phyloP scores from a whole-genome alignment of 495 filamentous ascomycete genomes.

The Patellaria atrata region DNA sequence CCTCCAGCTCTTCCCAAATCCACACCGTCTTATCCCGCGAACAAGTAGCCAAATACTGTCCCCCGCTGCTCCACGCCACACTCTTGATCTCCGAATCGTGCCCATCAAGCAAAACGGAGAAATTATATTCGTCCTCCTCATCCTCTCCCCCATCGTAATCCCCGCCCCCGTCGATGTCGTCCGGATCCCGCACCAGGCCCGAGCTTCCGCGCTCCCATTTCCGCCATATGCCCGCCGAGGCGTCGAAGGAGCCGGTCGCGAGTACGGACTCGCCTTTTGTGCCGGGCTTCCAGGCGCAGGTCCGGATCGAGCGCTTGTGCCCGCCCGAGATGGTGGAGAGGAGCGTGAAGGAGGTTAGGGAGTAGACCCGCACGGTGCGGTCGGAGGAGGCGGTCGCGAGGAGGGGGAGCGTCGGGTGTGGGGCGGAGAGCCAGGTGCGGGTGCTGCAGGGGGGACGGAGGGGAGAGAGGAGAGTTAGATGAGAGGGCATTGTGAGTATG shows the following conservation, averaged over 20 bases:
- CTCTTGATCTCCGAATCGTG: constrained; percentile 90
- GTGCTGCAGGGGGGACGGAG: constrained; percentile 54
- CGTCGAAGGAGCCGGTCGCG: constrained; percentile 86
- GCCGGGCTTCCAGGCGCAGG: constrained; percentile 69
- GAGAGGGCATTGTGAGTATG: no score
- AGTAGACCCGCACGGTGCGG: constrained; percentile 78
- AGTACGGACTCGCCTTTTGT: constrained; percentile 49
- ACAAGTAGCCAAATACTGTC: constrained; percentile 76
- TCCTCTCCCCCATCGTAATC: constrained; percentile 27
- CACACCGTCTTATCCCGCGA: constrained; percentile 89
- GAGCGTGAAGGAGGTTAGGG: constrained; percentile 60
- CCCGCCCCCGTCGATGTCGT: constrained; percentile 12
- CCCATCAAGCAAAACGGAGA: constrained; percentile 75
- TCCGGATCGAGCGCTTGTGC: constrained; percentile 74
- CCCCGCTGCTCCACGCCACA: constrained; percentile 62
- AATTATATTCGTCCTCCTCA: constrained; percentile 69
- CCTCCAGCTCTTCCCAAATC: constrained; percentile 94
- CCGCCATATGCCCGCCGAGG: constrained; percentile 78
- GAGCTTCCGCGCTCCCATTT: constrained; percentile 39
- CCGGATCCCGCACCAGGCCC: constrained; percentile 22
- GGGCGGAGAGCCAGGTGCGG: constrained; percentile 71
- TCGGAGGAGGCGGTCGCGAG: constrained; percentile 78
- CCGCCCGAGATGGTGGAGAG: constrained; percentile 71
- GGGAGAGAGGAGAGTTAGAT: constrained; percentile 29
- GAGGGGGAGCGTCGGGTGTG: constrained; percentile 77